Base-by-base conservation (phyloP, 176 grass and related monocot genomes). In the Bolboschoenus planiculmis region DNA sequence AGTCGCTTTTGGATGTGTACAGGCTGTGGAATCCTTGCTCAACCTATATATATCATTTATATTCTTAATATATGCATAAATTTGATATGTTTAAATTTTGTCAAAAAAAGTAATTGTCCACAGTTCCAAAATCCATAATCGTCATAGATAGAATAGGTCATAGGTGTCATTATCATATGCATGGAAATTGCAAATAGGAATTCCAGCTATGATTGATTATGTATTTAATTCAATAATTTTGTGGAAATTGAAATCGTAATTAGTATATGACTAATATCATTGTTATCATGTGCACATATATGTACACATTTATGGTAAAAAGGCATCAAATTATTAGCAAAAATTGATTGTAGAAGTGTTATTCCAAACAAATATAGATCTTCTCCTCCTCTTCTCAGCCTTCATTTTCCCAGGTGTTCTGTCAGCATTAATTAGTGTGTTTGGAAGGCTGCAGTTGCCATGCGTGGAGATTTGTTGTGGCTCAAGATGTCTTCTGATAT, bases 11-110 rank as follows among this genome's bases (percentile, higher is more conserved):
- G 1, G 56, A 66, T n/a, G 85, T 82, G 78, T 87, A 87, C 39
- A 87, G 53, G 34, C 64, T 42, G 37, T 73, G 24, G 78, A 79
- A 87, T 10, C 85, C 85, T 46, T 87, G 35, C 79, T 81, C 71
- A 56, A 82, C 79, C 64, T 76, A 72, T n/a, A n/a, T n/a, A n/a
- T n/a, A n/a, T 72, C 67, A 72, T 72, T 44, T 72, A 64, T 36
- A 18, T 53, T 63, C 14, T 2, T 67, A 37, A 72, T 26, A 24
- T 62, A 15, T 62, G n/a, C n/a, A n/a, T n/a, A n/a, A n/a, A n/a
- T n/a, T n/a, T n/a, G n/a, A n/a, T n/a, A n/a, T n/a, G n/a, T n/a
- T n/a, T n/a, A n/a, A n/a, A n/a, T 3, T 36, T 65, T 66, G 30
- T 27, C n/a, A n/a, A 66, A 18, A 56, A 31, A 10, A 30, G 11